Evolutionary conservation across 768 basidiomycete genomes (phyloP).

Genomic region (Neoboletus magnificus): DNA sequence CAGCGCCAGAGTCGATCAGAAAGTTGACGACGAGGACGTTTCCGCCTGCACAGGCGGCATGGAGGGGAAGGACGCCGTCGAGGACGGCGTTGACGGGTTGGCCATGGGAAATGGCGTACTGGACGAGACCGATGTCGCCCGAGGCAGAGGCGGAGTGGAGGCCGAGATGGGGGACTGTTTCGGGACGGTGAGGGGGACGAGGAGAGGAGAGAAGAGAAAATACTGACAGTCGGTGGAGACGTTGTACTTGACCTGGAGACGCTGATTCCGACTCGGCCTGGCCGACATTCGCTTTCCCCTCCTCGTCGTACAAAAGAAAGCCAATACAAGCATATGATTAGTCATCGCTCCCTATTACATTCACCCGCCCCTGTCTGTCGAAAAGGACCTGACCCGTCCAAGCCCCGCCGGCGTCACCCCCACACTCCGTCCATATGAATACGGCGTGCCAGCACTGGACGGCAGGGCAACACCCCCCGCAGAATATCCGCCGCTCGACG

Average conservation of each 20-base stretch:
- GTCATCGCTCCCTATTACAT: slow-evolving; percentile 9
- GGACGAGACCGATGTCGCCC: slow-evolving; percentile 89
- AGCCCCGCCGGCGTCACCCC: slow-evolving; percentile 24
- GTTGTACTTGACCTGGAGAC: slow-evolving; percentile 49
- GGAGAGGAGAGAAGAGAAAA: background rate
- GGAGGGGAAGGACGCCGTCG: slow-evolving; percentile 94
- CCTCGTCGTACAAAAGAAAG: slow-evolving; percentile 3
- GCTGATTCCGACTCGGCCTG: slow-evolving; percentile 33
- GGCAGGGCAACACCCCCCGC: slow-evolving; percentile 14
- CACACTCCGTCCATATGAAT: slow-evolving; percentile 15
- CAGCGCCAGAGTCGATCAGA: slow-evolving; percentile 92
- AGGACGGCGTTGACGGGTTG: slow-evolving; percentile 96
- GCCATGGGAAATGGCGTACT: slow-evolving; percentile 89
- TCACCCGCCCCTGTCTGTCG: slow-evolving; percentile 12
- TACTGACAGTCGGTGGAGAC: slow-evolving; percentile 51
- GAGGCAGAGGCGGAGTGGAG: slow-evolving; percentile 74
- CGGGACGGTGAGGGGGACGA: background rate
- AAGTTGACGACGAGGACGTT: slow-evolving; percentile 84
- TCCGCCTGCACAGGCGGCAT: slow-evolving; percentile 91
- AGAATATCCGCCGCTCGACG: slow-evolving; percentile 18
- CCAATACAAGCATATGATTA: slow-evolving; percentile 5
- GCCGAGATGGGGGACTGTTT: slow-evolving; percentile 68
- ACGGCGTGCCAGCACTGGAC: slow-evolving; percentile 16
- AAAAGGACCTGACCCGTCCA: slow-evolving; percentile 18
- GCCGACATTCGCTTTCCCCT: background rate